Conservation (phyloP, 805 yeast species). For the Nakazawaea wickerhamii region DNA sequence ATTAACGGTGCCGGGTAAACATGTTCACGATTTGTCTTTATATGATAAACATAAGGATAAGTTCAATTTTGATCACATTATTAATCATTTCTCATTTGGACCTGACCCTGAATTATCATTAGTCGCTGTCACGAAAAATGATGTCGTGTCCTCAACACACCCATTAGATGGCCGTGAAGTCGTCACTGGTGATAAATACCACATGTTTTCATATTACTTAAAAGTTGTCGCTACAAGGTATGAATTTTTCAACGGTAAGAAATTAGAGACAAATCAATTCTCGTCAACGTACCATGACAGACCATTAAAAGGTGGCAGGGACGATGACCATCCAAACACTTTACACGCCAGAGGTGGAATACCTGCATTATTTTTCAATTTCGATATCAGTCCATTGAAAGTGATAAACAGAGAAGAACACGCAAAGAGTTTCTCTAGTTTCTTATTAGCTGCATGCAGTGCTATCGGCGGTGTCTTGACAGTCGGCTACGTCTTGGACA, state of each 20-base stretch:
- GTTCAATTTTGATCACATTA: conserved; percentile 70
- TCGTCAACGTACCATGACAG: conserved; percentile 85
- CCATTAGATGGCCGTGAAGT: conserved; percentile 59
- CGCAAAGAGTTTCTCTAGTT: conserved; percentile 76
- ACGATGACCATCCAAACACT: conserved; percentile 86
- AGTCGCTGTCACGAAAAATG: conserved; percentile 17
- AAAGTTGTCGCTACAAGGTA: conserved; percentile 89
- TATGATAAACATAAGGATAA: conserved; percentile 50
- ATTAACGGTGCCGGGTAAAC: conserved; percentile 50
- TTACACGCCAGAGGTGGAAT: conserved; percentile 78
- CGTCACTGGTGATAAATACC: conserved; percentile 43
- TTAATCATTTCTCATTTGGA: conserved; percentile 85
- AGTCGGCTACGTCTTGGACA: conserved; percentile 84
- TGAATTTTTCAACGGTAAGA: conserved; percentile 53
- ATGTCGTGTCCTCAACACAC: conserved; percentile 40
- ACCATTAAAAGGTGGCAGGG: conserved; percentile 81
- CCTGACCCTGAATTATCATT: conserved; percentile 35
- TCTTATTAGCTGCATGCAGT: conserved; percentile 75
- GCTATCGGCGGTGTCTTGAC: conserved; percentile 92
- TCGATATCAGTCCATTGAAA: conserved; percentile 90
- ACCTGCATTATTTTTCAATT: conserved; percentile 83
- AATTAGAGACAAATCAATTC: conserved; percentile 81
- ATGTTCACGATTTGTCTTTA: conserved; percentile 80
- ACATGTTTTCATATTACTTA: conserved; percentile 69
- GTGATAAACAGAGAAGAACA: conserved; percentile 78